phyloP scores from a whole-genome alignment of 371 early-diverging fungal genomes.

The Mucor plumbeus region DNA sequence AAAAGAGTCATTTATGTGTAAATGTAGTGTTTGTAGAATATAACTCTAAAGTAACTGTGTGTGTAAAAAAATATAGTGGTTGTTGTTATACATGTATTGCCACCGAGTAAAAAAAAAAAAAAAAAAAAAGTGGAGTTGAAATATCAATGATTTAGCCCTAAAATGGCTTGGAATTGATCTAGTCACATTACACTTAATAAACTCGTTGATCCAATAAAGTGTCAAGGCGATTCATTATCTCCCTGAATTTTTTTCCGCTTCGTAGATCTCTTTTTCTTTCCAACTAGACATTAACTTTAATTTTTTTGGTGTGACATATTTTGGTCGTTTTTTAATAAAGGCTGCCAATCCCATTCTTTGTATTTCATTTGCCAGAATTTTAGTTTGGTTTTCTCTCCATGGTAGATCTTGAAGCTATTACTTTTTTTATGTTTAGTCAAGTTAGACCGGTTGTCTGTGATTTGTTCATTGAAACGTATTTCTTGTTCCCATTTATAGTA shows the following conservation, averaged over 20 bases:
- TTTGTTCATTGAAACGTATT: constrained; percentile 1
- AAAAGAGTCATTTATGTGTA: constrained; percentile 9
- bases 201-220: constrained; percentile 24
- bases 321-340: constrained; percentile 23
- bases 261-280: constrained; percentile 18
- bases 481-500: constrained; percentile 13
- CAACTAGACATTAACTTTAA: constrained; percentile 9
- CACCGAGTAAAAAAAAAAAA: constrained; percentile 5
- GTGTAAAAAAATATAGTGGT: neutral
- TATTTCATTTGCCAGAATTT: constrained; percentile 15
- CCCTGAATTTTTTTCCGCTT: neutral
- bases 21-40: constrained; percentile 5
- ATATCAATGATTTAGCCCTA: constrained; percentile 15
- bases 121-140: constrained; percentile 10
- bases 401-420: constrained; percentile 3
- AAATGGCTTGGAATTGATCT: constrained; percentile 29
- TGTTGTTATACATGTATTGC: neutral
- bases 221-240: constrained; percentile 11
- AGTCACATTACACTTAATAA: constrained; percentile 37
- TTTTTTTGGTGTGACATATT: neutral
- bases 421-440: neutral
- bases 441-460: neutral
- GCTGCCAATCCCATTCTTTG: constrained; percentile 14
- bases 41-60: neutral
- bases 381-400: neutral